phyloP scores from a whole-genome alignment of 129 eudicot genomes.

The Cynara cardunculus region DNA sequence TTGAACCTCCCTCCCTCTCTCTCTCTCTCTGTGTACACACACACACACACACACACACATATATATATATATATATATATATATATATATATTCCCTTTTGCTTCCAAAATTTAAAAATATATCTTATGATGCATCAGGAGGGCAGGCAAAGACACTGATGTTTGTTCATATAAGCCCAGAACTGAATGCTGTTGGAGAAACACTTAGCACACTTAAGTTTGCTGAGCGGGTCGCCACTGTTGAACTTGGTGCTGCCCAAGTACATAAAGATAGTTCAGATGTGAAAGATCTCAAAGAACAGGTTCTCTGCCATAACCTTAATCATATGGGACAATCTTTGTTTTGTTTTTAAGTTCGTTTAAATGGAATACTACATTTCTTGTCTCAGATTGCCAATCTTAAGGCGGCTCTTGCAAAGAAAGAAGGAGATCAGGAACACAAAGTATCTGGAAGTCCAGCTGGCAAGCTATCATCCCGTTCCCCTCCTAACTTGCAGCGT shows the following conservation, averaged over 20 bases:
- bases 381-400: conserved; percentile 75
- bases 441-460: conserved; percentile 62
- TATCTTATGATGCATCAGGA: conserved; percentile 41
- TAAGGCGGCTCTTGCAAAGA: conserved; percentile 82
- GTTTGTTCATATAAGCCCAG: conserved; percentile 99
- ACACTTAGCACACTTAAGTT: conserved; percentile 96
- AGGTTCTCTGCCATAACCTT: conserved; percentile 45
- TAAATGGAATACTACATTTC: neutral
- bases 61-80: too few species aligned
- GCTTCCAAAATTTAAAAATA: conserved; percentile 7
- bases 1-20: too few species aligned
- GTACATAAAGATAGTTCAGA: conserved; percentile 84
- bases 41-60: too few species aligned
- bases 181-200: conserved; percentile 91
- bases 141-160: conserved; percentile 98
- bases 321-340: neutral
- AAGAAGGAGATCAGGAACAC: conserved; percentile 52
- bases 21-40: too few species aligned
- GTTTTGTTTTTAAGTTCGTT: neutral
- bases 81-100: neutral
- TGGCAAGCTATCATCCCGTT: conserved; percentile 48
- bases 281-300: conserved; percentile 93
- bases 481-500: conserved; percentile 39
- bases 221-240: conserved; percentile 97
- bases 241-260: conserved; percentile 97